Conservation (phyloP, 805 yeast species). For the Candida methanosorbosa region DNA sequence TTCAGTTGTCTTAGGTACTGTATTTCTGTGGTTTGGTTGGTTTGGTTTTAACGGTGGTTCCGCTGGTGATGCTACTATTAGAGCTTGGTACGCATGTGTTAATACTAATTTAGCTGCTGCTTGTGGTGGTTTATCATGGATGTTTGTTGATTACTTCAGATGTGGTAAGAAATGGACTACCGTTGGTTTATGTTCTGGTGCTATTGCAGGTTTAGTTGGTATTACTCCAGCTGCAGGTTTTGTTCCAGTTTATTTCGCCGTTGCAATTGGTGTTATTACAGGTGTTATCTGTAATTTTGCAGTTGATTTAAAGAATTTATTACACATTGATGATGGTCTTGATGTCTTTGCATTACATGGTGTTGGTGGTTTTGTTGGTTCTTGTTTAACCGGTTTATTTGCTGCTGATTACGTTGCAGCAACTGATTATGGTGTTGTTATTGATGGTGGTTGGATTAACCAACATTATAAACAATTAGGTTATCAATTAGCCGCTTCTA, state of each 20-base stretch:
- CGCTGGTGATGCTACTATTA: constrained; percentile 84
- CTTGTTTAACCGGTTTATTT: constrained; percentile 80
- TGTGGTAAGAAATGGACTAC: constrained; percentile 87
- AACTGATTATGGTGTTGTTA: constrained; percentile 57
- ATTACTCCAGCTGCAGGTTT: constrained; percentile 96
- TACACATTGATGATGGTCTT: constrained; percentile 87
- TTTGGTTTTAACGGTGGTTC: constrained; percentile 99
- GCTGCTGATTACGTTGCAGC: constrained; percentile 89
- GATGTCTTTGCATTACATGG: constrained; percentile 94
- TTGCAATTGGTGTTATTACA: constrained; percentile 74
- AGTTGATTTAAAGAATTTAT: constrained; percentile 63
- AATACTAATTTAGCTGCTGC: constrained; percentile 95
- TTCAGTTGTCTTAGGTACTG: constrained; percentile 85
- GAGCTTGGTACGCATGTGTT: constrained; percentile 90
- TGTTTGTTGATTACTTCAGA: constrained; percentile 82
- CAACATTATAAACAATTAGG: constrained; percentile 79
- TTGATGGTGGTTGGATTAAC: constrained; percentile 83
- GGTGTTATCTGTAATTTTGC: constrained; percentile 78
- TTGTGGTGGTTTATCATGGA: constrained; percentile 89
- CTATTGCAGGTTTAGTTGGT: constrained; percentile 89
- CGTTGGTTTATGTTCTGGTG: constrained; percentile 90
- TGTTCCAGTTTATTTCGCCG: constrained; percentile 86
- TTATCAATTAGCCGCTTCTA: constrained; percentile 75
- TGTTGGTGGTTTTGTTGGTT: constrained; percentile 84
- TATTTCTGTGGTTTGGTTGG: constrained; percentile 98